phyloP scores from a whole-genome alignment of 176 grass and related monocot genomes.

The Melocanna baccifera region DNA sequence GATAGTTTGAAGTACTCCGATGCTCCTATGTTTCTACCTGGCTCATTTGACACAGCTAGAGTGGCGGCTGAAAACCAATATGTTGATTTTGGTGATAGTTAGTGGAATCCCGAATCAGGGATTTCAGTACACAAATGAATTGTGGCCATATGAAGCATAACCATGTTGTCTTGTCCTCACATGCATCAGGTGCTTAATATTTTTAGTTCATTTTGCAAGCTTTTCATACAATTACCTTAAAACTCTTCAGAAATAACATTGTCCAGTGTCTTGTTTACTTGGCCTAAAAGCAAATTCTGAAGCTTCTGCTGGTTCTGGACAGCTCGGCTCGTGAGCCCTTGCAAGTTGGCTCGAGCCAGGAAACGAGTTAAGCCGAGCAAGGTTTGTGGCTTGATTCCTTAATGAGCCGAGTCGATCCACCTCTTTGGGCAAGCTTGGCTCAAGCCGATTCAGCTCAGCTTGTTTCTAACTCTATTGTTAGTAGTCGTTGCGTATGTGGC shows the following conservation, averaged over 20 bases:
- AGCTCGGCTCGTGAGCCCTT: no score
- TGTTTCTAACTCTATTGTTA: no score
- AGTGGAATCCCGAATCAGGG: constrained; percentile 32
- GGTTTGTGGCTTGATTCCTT: no score
- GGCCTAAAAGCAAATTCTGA: no score
- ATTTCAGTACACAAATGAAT: constrained; percentile 42
- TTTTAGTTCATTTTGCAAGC: background rate
- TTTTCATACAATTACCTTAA: background rate
- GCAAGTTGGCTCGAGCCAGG: no score
- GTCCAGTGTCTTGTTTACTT: background rate
- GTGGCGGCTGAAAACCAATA: constrained; percentile 37
- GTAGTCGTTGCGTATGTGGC: no score
- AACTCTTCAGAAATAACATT: background rate
- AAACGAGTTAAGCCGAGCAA: no score
- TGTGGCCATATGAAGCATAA: constrained; percentile 33
- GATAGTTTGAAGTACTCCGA: constrained; percentile 55
- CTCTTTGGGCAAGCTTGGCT: no score
- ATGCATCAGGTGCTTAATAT: constrained; percentile 61
- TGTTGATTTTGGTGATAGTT: constrained; percentile 36
- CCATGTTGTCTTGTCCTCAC: constrained; percentile 39
- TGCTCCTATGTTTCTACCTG: constrained; percentile 48
- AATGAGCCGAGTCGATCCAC: no score
- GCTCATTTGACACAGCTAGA: constrained; percentile 38
- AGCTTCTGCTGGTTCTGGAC: no score
- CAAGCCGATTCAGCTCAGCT: no score